Base-by-base conservation (phyloP, 1,284 basidiomycete genomes). In the Bondarzewia mesenterica region DNA sequence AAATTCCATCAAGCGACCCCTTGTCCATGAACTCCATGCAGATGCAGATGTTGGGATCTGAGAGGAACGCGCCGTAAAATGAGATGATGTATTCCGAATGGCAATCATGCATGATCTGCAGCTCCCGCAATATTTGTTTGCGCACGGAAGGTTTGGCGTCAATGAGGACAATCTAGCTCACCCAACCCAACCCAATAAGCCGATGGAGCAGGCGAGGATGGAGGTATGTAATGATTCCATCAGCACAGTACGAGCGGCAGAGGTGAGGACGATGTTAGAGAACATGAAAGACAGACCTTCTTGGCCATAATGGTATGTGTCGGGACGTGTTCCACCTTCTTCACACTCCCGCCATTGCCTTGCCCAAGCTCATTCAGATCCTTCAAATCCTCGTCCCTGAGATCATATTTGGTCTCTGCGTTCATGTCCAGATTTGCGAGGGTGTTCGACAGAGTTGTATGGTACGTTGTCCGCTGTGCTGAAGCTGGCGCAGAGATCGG, bases 11-110 rank as follows among this genome's bases (percentile, higher is more conserved):
- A 26, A 89, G 72, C 16, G 87, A 90, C 14, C 85, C 85, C 63
- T 86, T 89, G 70, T 99, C 92, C 93, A 94, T 94, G 65, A 74
- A 91, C 63, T 99, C 95, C 87, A 99, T 98, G 67, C 94, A 98
- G 56, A 99, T 94, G 67, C 93, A 97, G 60, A 99, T 95, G 59
- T 98, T 96, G 10, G 95, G 93, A 62, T 99, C 95, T 10, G 85
- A 83, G 39, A 97, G 74, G 71, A 93, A 99, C 23, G 96, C 95
- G 53, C 96, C 95, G 62, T 89, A 97, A 70, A 95, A 98, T 2
- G 88, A 92, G 58, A 99, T 89, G 62, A 99, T 99, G 69, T 93
- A 91, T 21, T 79, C 78, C 3, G 91, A 96, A 55, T 87, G 77
- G 68, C 96, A 99, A 63, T 97, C 90, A 66, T 97, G 93, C 88